Conservation (phyloP, 139 green algal genomes). For the Coccomyxa sp. region DNA sequence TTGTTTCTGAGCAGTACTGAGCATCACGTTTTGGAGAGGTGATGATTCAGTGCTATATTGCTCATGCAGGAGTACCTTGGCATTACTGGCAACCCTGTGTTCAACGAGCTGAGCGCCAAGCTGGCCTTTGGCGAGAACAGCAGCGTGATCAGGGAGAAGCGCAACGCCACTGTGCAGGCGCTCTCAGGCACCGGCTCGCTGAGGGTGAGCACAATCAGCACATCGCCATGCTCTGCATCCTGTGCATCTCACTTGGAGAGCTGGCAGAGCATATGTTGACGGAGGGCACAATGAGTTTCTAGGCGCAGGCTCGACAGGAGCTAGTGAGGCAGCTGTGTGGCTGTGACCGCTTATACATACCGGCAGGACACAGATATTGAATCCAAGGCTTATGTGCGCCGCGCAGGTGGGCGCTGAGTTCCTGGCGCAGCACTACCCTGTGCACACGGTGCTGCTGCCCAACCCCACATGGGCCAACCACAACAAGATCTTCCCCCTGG, state of each 20-base stretch:
- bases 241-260: too few species aligned
- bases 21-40: too few species aligned
- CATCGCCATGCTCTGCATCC: too few species aligned
- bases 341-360: too few species aligned
- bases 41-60: not conserved
- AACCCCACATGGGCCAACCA: slow-evolving; percentile 81
- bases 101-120: slow-evolving; percentile 55
- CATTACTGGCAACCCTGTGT: slow-evolving; percentile 72
- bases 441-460: slow-evolving; percentile 62
- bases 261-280: too few species aligned
- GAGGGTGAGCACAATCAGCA: too few species aligned
- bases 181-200: slow-evolving; percentile 94
- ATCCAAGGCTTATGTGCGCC: not conserved
- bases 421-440: slow-evolving; percentile 54
- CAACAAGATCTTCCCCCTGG: slow-evolving; percentile 77
- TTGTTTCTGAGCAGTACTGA: too few species aligned
- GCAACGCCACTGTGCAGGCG: slow-evolving; percentile 70
- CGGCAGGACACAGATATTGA: too few species aligned
- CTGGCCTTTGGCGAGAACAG: slow-evolving; percentile 67
- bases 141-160: slow-evolving; percentile 29
- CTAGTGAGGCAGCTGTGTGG: too few species aligned
- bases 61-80: slow-evolving; percentile 72
- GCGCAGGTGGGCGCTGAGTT: slow-evolving; percentile 67
- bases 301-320: too few species aligned
- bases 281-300: too few species aligned